phyloP scores from a whole-genome alignment of 345 rosid genomes.

The Dipteronia sinensis region DNA sequence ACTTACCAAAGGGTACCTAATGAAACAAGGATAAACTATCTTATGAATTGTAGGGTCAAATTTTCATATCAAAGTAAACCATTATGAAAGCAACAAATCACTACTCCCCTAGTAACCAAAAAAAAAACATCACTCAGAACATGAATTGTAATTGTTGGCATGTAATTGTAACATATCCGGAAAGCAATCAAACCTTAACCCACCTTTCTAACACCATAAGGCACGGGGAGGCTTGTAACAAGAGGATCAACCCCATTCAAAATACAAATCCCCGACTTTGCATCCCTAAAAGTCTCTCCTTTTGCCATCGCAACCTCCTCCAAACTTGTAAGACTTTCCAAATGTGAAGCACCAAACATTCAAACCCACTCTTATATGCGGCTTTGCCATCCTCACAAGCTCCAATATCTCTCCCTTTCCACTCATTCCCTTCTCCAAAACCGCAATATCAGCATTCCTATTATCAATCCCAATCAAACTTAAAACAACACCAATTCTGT shows the following conservation, averaged over 20 bases:
- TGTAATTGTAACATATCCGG: not conserved
- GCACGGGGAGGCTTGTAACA: constrained; percentile 27
- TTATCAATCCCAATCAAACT: constrained; percentile 27
- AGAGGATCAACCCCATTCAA: constrained; percentile 38
- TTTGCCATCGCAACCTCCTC: constrained; percentile 34
- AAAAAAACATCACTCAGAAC: not conserved
- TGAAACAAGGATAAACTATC: not conserved
- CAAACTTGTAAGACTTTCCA: constrained; percentile 32
- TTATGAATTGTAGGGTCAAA: not conserved
- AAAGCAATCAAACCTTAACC: not conserved
- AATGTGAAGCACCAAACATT: constrained; percentile 38
- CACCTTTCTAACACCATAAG: constrained; percentile 30
- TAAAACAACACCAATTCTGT: constrained; percentile 34
- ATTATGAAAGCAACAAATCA: not conserved
- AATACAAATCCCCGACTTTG: constrained; percentile 22
- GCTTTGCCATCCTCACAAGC: constrained; percentile 34
- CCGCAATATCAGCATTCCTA: constrained; percentile 18
- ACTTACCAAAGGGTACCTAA: constrained; percentile 32
- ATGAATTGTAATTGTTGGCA: not conserved
- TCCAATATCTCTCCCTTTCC: constrained; percentile 39
- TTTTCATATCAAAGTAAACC: not conserved
- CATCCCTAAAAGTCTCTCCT: constrained; percentile 30
- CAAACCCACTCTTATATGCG: constrained; percentile 24
- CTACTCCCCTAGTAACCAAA: not conserved
- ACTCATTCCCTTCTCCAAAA: constrained; percentile 42